Base-by-base conservation (phyloP, 1,284 basidiomycete species). In the Porogramme epimiltina region DNA sequence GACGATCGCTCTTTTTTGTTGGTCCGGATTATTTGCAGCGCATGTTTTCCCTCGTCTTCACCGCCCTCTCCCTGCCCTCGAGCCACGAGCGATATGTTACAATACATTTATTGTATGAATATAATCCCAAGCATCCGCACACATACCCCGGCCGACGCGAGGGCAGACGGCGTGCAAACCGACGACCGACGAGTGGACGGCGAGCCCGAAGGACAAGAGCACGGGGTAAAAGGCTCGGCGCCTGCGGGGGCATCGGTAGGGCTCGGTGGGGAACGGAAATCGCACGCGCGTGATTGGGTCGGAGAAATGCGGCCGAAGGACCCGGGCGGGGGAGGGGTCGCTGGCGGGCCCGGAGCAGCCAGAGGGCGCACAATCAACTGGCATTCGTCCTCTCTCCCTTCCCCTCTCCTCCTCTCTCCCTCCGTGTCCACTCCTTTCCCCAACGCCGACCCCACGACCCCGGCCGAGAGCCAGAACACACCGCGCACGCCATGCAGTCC, bases 401-500 rank as follows among this genome's bases (percentile, higher is more conserved):
- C 28, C 44, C 42, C 41, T 38, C 49, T 49, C 49, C 42, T 36
- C 45, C 24, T 42, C 47, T 54, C n/a, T 16, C 34, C 13, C 34
- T n/a, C 34, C 55, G 22, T 28, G 48, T 39, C 51, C 52, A 24
- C 47, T 46, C 54, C 40, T 43, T 43, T 51, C 54, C 47, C 47
- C 54, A 26, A 34, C 28, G 28, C 28, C 28, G 28, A 31, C 52
- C 33, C 39, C 48, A 47, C 48, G 63, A 62, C 50, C 41, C 9
- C 8, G 34, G 15, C 28, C 28, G 15, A 31, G 9, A 31, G 28
- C 28, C 9, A n/a, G n/a, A n/a, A n/a, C n/a, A n/a, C n/a, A n/a
- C n/a, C n/a, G n/a, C n/a, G n/a, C n/a, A 31, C 28, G 31, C 45
- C 36, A 69, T 67, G 66, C 62, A 67, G 60, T 60, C 66, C 52